phyloP scores from a whole-genome alignment of 2,329 filamentous ascomycete species.

The Colletotrichum musae region DNA sequence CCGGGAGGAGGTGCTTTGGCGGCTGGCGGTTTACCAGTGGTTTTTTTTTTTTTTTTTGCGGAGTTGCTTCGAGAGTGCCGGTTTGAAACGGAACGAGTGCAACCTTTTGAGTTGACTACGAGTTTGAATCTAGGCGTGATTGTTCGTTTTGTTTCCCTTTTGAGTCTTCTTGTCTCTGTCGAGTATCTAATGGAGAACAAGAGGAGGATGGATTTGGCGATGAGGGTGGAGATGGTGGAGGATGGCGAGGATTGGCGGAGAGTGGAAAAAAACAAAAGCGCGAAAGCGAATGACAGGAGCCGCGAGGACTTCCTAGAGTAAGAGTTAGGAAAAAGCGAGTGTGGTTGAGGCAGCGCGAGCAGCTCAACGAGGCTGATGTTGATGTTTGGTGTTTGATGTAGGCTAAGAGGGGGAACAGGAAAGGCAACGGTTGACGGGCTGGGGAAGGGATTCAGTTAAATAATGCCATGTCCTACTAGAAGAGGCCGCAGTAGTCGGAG shows the following conservation, averaged over 20 bases:
- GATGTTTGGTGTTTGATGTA: slow-evolving; percentile 43
- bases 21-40: slow-evolving; percentile 30
- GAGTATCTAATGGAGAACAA: slow-evolving; percentile 38
- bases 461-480: slow-evolving; percentile 32
- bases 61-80: slow-evolving; percentile 16
- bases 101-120: not conserved
- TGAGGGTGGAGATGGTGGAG: slow-evolving; percentile 45
- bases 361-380: slow-evolving; percentile 41
- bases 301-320: slow-evolving; percentile 78
- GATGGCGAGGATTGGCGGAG: slow-evolving; percentile 45
- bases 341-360: slow-evolving; percentile 49
- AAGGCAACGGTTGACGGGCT: slow-evolving; percentile 54
- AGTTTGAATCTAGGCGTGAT: not conserved
- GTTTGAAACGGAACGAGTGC: not conserved
- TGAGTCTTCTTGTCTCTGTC: slow-evolving; percentile 28
- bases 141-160: slow-evolving; percentile 6
- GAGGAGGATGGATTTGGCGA: slow-evolving; percentile 20
- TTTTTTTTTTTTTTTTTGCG: not conserved
- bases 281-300: slow-evolving; percentile 82
- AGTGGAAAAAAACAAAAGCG: slow-evolving; percentile 62
- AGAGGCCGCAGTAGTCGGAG: slow-evolving; percentile 27
- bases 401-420: slow-evolving; percentile 50
- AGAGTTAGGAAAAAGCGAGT: slow-evolving; percentile 63
- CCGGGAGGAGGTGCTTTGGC: slow-evolving; percentile 5
- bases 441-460: slow-evolving; percentile 47